Evolutionary conservation across 1,284 basidiomycete genomes (phyloP), one percentile per base, ranked within the genome.

Genomic region (Ceraceosorus bombacis): DNA sequence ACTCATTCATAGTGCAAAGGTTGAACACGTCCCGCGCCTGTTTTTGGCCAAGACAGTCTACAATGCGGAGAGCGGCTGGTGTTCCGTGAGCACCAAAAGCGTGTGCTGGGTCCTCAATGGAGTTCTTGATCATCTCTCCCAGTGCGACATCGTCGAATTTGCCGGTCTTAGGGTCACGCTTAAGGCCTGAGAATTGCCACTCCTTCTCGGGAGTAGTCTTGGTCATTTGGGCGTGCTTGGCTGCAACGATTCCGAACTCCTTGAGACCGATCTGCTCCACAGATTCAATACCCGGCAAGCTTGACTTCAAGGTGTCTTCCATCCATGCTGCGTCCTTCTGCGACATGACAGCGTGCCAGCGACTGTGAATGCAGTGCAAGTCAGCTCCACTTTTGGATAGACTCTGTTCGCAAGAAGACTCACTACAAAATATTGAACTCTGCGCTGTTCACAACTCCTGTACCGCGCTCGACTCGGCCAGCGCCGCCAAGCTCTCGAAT

Each of bases 1-100:
- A 91, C 69, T 92, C 89, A 70, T 92, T 92, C 66, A 92, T 76
- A 4, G 87, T 86, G 73, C 88, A 90, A 41, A 86, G 84, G 51
- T 88, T 87, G 89, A 89, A 91, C n/a, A 77, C 71, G 43, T 70
- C 70, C 39, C 89, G 82, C 68, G 84, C 86, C 64, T 86, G 82
- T 69, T 87, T 84, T 60, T 90, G 88, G 54, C 88, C 86, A 84
- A 91, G 86, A 51, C 89, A 82, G 74, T 90, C 89, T 64, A 89
- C 83, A 37, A 89, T 78, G 57, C 83, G 84, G 85, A 92, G 86
- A 57, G 83, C 76, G 74, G 81, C 79, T 41, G 89, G 90, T 2
- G 86, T 88, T 8, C 86, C 84, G 40, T 87, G 84, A 40, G 90
- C 90, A 58, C 85, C 81, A 81, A 92, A 92, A 10, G 86, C 82